Evolutionary conservation across 2,329 filamentous ascomycete genomes (phyloP).

Genomic region (Leptographium galeiforme): DNA sequence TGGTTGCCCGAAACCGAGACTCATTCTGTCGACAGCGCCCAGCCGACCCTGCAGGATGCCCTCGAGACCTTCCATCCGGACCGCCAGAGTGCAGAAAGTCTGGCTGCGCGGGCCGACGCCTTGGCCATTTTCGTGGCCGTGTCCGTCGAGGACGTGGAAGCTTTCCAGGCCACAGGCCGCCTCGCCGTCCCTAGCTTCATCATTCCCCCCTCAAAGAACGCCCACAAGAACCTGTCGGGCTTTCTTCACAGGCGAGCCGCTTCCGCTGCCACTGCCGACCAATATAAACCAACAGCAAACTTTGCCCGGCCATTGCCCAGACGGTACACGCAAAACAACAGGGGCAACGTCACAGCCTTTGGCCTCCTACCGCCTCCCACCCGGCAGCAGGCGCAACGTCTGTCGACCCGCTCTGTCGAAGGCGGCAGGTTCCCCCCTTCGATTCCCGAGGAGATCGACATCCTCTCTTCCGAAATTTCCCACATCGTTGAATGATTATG

Average conservation of each 20-base stretch:
- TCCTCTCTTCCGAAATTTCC: neutral
- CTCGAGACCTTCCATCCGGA: constrained; percentile 51
- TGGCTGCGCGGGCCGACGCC: constrained; percentile 46
- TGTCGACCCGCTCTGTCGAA: neutral
- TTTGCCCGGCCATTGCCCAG: neutral
- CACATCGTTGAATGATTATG: neutral
- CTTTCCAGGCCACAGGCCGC: neutral
- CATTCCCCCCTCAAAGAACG: too few species aligned
- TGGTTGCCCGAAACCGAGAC: constrained; percentile 39
- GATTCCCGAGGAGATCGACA: neutral
- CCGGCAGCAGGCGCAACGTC: too few species aligned
- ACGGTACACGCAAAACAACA: neutral
- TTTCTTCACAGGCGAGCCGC: neutral
- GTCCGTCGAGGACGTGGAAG: neutral
- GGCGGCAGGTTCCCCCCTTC: neutral
- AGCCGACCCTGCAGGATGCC: constrained; percentile 38
- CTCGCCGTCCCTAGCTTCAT: too few species aligned
- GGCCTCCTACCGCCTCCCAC: neutral
- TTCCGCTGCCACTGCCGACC: neutral
- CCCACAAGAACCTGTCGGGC: neutral
- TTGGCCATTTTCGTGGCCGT: constrained; percentile 26
- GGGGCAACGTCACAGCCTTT: neutral
- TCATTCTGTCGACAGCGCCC: neutral
- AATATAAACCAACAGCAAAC: neutral
- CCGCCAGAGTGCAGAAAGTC: constrained; percentile 40